Evolutionary conservation across 306 rosid species (phyloP), one percentile per base, ranked within the genome.

Genomic region (Cucumis cinereus): DNA sequence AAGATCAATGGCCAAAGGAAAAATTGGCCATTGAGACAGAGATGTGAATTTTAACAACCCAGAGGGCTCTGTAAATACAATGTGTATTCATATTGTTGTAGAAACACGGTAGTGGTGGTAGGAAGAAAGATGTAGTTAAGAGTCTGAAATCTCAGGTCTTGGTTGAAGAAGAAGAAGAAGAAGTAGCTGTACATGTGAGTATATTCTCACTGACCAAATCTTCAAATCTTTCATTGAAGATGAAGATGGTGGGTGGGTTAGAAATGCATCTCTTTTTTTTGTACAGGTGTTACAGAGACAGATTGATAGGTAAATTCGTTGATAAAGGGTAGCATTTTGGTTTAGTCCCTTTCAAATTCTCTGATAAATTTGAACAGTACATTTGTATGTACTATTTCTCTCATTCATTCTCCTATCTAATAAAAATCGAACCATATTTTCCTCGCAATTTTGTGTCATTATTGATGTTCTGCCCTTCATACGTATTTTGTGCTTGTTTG

Each of bases 181-280:
- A 41, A 41, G 47, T 7, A 41, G 50, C 53, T 76, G 72, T 76
- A 76, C 79, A 75, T 75, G 68, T 75, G 12, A 24, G 68, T 67
- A 82, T 71, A 81, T 63, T 43, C 77, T 83, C 33, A 61, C 82
- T 35, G 72, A 88, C 63, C 59, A 60, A 69, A 77, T 93, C 90
- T 93, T 93, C 93, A 89, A 91, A 80, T 70, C 76, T 23, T 84
- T 89, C 79, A 74, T 85, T 84, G 96, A 90, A 86, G 93, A 73
- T 77, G 74, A 74, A 23, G 76, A 63, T 63, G 70, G 64, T 79
- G 86, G 78, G 82, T 77, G 81, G 79, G 74, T 67, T 79, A 15
- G 58, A 45, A 68, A 70, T 70, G 58, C 75, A 47, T 68, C n/a
- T 66, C 30, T 13, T 81, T 83, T 80, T 82, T 83, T 79, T 83